phyloP scores from a whole-genome alignment of 2,329 filamentous ascomycete species.

The Pseudogymnoascus sp. region DNA sequence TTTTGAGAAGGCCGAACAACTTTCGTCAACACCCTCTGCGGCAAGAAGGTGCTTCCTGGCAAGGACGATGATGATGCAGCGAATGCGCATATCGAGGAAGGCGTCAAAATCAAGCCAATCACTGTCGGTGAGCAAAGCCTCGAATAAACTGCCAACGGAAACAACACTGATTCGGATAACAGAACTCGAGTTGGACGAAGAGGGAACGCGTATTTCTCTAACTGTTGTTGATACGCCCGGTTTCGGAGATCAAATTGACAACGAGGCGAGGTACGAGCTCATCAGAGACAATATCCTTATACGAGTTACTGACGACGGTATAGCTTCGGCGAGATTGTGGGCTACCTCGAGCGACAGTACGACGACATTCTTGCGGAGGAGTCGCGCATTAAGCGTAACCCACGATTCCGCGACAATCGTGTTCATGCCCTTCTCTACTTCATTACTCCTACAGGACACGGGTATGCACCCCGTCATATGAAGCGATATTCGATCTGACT shows the following conservation, averaged over 20 bases:
- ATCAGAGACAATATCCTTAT: conserved; percentile 1
- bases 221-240: conserved; percentile 98
- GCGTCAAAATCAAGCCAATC: conserved; percentile 96
- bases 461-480: conserved; percentile 43
- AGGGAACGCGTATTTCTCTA: conserved; percentile 94
- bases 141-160: background rate
- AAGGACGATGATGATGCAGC: conserved; percentile 89
- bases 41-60: conserved; percentile 80
- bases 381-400: conserved; percentile 99
- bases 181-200: conserved; percentile 95
- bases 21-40: conserved; percentile 98
- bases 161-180: conserved; percentile 27
- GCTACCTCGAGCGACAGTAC: conserved; percentile 97
- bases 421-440: conserved; percentile 98
- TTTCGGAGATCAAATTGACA: conserved; percentile 98
- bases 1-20: conserved; percentile 72
- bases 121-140: conserved; percentile 68
- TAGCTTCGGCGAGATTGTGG: conserved; percentile 95
- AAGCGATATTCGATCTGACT: conserved; percentile 9
- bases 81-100: conserved; percentile 87
- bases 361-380: conserved; percentile 98
- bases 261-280: conserved; percentile 74
- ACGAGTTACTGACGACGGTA: conserved; percentile 23
- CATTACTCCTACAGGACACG: conserved; percentile 95
- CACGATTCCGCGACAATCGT: conserved; percentile 97